A percentile compares a stretch with the other conserved stretches of the same genome.
Conservation (phyloP, 176 grass and related monocot genomes). For the Oryza glaberrima region DNA sequence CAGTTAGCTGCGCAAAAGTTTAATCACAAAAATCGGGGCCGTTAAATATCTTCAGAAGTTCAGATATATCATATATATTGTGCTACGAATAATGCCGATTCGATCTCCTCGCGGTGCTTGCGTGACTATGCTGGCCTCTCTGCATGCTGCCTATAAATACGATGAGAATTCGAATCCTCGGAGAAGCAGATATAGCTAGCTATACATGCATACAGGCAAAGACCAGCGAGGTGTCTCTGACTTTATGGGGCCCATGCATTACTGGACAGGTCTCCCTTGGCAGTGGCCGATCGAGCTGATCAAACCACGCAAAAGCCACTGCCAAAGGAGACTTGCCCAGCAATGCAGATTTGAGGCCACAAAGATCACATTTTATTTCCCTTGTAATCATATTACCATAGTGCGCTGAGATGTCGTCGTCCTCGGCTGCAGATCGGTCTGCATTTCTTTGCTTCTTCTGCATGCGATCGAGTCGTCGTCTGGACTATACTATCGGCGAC, state of each 20-base stretch:
- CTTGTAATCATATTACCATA: too few species aligned
- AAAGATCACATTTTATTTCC: neutral
- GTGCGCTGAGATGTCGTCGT: too few species aligned
- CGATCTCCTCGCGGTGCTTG: neutral
- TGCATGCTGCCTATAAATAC: conserved; percentile 30
- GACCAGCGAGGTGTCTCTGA: neutral
- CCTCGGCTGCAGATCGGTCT: too few species aligned
- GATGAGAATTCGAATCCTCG: conserved; percentile 12
- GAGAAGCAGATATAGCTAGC: neutral
- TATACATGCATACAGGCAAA: neutral
- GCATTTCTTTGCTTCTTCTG: too few species aligned
- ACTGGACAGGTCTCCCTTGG: conserved; percentile 45
- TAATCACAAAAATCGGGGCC: neutral
- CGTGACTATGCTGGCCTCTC: neutral
- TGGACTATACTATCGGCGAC: too few species aligned
- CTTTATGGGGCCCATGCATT: conserved; percentile 33
- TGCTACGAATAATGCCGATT: conserved; percentile 29
- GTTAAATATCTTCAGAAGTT: neutral
- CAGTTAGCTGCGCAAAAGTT: neutral
- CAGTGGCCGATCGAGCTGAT: conserved; percentile 26
- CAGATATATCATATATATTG: neutral
- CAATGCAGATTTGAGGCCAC: conserved; percentile 43
- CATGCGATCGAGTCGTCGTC: too few species aligned
- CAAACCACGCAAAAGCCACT: conserved; percentile 4
- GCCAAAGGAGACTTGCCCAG: conserved; percentile 83